Evolutionary conservation across 1,139 yeast species (phyloP).

Genomic region (Suzukiozyma palmioleophila): DNA sequence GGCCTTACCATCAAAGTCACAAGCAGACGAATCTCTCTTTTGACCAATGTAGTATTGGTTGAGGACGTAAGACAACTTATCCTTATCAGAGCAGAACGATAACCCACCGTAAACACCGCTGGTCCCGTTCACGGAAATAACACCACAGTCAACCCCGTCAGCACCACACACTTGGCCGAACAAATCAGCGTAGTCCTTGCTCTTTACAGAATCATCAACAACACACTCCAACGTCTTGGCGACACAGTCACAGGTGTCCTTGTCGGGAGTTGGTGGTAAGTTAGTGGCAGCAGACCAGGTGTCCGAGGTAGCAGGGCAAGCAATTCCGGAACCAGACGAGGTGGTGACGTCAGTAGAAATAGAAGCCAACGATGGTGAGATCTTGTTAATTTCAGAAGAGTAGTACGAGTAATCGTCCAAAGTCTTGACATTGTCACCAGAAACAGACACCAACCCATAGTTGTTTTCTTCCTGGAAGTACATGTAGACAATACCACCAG

Average conservation of each 20-base stretch:
- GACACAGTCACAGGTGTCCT: conserved; percentile 36
- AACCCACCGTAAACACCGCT: conserved; percentile 38
- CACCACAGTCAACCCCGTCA: conserved; percentile 28
- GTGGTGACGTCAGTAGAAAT: conserved; percentile 19
- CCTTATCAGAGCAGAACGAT: conserved; percentile 37
- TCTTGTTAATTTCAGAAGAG: conserved; percentile 54
- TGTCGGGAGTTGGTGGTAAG: conserved; percentile 46
- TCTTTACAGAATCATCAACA: conserved; percentile 25
- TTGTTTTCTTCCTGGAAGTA: conserved; percentile 77
- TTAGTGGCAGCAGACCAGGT: conserved; percentile 37
- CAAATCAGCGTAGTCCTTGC: conserved; percentile 31
- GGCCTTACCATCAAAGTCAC: conserved; percentile 42
- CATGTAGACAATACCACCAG: conserved; percentile 91
- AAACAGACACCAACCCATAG: conserved; percentile 69
- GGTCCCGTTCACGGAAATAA: conserved; percentile 33
- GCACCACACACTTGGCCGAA: conserved; percentile 29
- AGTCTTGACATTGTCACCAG: conserved; percentile 32
- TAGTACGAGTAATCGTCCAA: conserved; percentile 44
- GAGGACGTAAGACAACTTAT: conserved; percentile 37
- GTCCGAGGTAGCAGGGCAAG: conserved; percentile 36
- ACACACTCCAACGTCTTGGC: conserved; percentile 33
- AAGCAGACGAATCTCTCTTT: conserved; percentile 26
- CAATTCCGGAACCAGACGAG: conserved; percentile 19
- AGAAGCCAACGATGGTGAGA: conserved; percentile 32
- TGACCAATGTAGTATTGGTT: conserved; percentile 36